Percentiles rank a stretch among this genome's conserved stretches.
Evolutionary conservation across 2,329 filamentous ascomycete species (phyloP).

Genomic region (Furcasterigmium sp.): DNA sequence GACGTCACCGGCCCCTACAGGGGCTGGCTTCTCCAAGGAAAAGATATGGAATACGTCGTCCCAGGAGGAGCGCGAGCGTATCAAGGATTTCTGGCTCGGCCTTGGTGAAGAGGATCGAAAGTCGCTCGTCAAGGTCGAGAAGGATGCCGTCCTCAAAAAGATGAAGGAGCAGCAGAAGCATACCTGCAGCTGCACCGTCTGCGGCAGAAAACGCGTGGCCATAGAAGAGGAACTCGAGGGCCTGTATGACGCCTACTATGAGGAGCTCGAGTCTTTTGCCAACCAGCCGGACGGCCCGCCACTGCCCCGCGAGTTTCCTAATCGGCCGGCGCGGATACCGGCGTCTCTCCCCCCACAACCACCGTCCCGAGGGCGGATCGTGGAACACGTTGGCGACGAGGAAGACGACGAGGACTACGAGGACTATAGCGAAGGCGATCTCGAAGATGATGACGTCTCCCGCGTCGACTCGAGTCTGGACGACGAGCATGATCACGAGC

Average conservation of each 20-base stretch:
- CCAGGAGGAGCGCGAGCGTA: conserved; percentile 89
- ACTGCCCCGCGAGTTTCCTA: conserved; percentile 60
- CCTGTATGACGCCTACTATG: conserved; percentile 96
- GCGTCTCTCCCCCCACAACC: conserved; percentile 59
- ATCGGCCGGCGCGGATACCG: conserved; percentile 52
- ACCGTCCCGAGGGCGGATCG: conserved; percentile 69
- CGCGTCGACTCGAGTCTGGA: not conserved
- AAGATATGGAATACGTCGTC: conserved; percentile 98
- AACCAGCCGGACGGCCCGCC: conserved; percentile 71
- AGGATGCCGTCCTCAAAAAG: conserved; percentile 94
- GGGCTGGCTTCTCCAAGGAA: conserved; percentile 58
- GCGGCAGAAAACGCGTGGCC: conserved; percentile 89
- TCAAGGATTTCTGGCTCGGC: conserved; percentile 97
- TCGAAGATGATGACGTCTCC: conserved; percentile 45
- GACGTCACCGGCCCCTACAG: conserved; percentile 13
- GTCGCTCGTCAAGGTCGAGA: conserved; percentile 94
- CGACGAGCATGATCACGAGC: conserved; percentile 58
- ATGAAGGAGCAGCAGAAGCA: conserved; percentile 99
- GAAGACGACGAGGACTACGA: conserved; percentile 49
- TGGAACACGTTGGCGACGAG: conserved; percentile 57
- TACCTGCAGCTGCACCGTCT: conserved; percentile 96
- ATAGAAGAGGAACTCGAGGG: conserved; percentile 98
- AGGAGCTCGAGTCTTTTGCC: conserved; percentile 95
- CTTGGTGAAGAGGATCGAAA: conserved; percentile 92
- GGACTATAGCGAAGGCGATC: conserved; percentile 45